Base-by-base conservation (phyloP, 2,329 filamentous ascomycete species). In the Hypoxylon sp. region DNA sequence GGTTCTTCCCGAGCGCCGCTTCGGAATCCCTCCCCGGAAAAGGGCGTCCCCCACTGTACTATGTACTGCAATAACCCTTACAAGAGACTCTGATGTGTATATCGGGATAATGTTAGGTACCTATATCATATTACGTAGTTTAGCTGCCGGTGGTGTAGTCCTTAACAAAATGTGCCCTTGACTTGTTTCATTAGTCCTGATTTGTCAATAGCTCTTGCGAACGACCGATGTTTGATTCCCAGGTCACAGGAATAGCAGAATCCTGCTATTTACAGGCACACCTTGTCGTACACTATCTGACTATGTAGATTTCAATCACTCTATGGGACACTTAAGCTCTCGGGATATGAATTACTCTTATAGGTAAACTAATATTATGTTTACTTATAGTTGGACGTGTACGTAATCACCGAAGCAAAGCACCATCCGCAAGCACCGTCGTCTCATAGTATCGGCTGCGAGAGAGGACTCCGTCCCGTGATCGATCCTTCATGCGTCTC, bases 11-110 rank as follows among this genome's bases (percentile, higher is more conserved):
- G 48, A 56, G 48, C 57, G 49, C 65, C 53, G 62, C 63, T 32
- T 68, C 68, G 68, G 68, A 66, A 70, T 56, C 57, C 52, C 63
- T 68, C 68, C 68, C 68, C 62, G 68, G 65, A 63, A 65, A 68
- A 63, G 51, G 38, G 25, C 25, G 51, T 58, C 56, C 57, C 67
- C 57, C 63, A 67, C 60, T 69, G 28, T 51, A 45, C 56, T 57
- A 36, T 69, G 28, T 51, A 45, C 56, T 57, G 45, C 52, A 58
- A 46, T 41, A 32, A 32, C 41, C 51, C 59, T 50, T 55, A 50
- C 43, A 28, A 13, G 23, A 21, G 23, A 38, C 38, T 64, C 34
- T 19, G 50, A 28, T 50, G 50, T 52, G 48, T 38, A 30, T 57
- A 46, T 45, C 32, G 25, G 17, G 17, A 21, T 67, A n/a, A n/a